Base-by-base conservation (phyloP, 768 basidiomycete genomes). In the Panus rudis region DNA sequence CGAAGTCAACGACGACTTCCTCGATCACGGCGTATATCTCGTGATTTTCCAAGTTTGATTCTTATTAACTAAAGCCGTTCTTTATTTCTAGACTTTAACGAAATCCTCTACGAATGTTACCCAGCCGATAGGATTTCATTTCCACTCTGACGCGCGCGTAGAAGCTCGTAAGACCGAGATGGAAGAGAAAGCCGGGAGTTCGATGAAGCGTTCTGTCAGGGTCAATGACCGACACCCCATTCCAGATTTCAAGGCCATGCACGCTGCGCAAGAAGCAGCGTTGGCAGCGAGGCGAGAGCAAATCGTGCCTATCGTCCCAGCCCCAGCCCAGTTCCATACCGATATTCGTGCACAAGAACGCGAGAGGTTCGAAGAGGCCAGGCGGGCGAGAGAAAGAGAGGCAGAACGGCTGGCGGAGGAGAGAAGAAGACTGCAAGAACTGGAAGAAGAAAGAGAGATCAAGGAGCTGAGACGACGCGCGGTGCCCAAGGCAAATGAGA, bases 401-500 rank as follows among this genome's bases (percentile, higher is more conserved):
- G 58, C 70, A 40, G 67, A 75, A 58, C 59, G 59, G 41, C 60
- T 61, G 45, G 62, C 62, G 52, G 79, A 79, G 54, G 69, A 70
- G 53, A 60, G 59, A 51, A 64, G 72, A 48, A 62, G 61, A 55
- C 66, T 65, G 53, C 60, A 66, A 53, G 76, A 70, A 55, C 67
- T 69, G 54, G 68, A 74, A 52, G 81, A 84, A 62, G 79, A 76
- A 60, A 62, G 59, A 58, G 79, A 77, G 63, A 58, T 84, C 46
- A 69, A 59, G 56, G 82, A 79, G 64, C 47, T 83, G 54, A 65
- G 85, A 57, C 75, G 69, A 66, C 71, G 67, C 50, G 72, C 81
- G 14, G 64, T 88, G 35, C 80, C 81, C 19, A 76, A 69, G 60
- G 85, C 85, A 35, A 71, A 86, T 57, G 76, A 75, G 52, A 71